These are phyloP conservation scores for Hymenoscyphus scutula DNA, from an alignment of 2,329 filamentous ascomycete species.

Conservation along the genomic window DNA sequence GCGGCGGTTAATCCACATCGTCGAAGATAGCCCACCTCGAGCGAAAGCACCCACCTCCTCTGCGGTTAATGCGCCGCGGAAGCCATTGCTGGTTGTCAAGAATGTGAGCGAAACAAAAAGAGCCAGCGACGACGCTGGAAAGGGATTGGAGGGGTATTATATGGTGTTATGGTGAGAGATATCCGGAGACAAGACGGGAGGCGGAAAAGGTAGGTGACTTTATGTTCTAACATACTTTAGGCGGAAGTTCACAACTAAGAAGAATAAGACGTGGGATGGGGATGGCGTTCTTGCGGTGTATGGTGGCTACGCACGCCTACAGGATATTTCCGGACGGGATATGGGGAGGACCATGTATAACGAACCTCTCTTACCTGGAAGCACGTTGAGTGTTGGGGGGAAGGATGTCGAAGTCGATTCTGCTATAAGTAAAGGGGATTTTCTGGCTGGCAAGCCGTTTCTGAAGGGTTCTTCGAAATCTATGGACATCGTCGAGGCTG, in stretches of 20 bases:
- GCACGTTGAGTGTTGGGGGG: slow-evolving; percentile 58
- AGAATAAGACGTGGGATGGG: slow-evolving; percentile 76
- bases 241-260: slow-evolving; percentile 69
- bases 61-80: slow-evolving; percentile 30
- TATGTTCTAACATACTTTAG: slow-evolving; percentile 36
- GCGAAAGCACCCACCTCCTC: slow-evolving; percentile 20
- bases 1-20: slow-evolving; percentile 27
- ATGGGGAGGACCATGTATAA: slow-evolving; percentile 58
- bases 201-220: neutral
- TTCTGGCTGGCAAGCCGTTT: slow-evolving; percentile 48
- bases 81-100: slow-evolving; percentile 33
- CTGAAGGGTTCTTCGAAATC: slow-evolving; percentile 32
- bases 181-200: neutral
- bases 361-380: slow-evolving; percentile 57
- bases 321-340: slow-evolving; percentile 61
- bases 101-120: slow-evolving; percentile 25
- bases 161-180: slow-evolving; percentile 34
- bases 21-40: slow-evolving; percentile 27
- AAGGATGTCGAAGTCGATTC: slow-evolving; percentile 69
- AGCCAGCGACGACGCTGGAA: slow-evolving; percentile 7
- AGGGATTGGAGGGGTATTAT: slow-evolving; percentile 34
- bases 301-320: slow-evolving; percentile 57
- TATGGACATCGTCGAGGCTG: slow-evolving; percentile 16
- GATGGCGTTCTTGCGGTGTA: slow-evolving; percentile 62
- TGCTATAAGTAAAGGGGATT: slow-evolving; percentile 58